Percentiles rank a stretch among this genome's conserved stretches.
These are phyloP conservation scores for Teratosphaeria nubilosa DNA, from an alignment of 2,329 filamentous ascomycete species.

Conservation along the genomic window DNA sequence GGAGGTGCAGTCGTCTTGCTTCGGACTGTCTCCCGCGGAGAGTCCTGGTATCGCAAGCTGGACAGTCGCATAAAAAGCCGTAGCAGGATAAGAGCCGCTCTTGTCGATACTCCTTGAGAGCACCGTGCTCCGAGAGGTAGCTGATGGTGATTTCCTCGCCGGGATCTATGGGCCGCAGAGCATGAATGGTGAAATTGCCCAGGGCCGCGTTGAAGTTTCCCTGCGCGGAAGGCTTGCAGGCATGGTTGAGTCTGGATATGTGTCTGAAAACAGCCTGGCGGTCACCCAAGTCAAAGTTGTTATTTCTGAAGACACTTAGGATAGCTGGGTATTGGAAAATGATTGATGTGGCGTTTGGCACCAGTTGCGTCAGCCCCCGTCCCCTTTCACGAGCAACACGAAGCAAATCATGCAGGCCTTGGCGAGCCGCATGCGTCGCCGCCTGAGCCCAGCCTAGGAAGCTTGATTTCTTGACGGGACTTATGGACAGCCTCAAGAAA, in stretches of 20 bases:
- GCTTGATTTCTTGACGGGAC: constrained; percentile 2
- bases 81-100: constrained; percentile 15
- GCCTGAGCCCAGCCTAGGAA: constrained; percentile 7
- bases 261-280: constrained; percentile 25
- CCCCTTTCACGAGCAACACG: not conserved
- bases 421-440: constrained; percentile 6
- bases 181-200: constrained; percentile 20
- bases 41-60: constrained; percentile 19
- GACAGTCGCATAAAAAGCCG: constrained; percentile 27
- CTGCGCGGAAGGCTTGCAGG: constrained; percentile 29
- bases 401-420: not conserved
- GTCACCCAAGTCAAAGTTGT: constrained; percentile 17
- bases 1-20: constrained; percentile 3
- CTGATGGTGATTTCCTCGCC: constrained; percentile 31
- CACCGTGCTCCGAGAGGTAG: constrained; percentile 21
- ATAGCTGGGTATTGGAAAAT: constrained; percentile 7
- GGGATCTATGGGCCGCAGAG: constrained; percentile 24
- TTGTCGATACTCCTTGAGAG: constrained; percentile 8
- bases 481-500: constrained; percentile 6
- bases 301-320: constrained; percentile 21
- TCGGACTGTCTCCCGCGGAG: constrained; percentile 5
- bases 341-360: constrained; percentile 2
- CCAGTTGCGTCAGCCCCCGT: not conserved
- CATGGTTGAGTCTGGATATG: constrained; percentile 29
- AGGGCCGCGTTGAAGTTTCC: constrained; percentile 26